Evolutionary conservation across 2,329 filamentous ascomycete species (phyloP), one percentile per base, ranked within the genome.

Genomic region (Aspergillus viridinutans): DNA sequence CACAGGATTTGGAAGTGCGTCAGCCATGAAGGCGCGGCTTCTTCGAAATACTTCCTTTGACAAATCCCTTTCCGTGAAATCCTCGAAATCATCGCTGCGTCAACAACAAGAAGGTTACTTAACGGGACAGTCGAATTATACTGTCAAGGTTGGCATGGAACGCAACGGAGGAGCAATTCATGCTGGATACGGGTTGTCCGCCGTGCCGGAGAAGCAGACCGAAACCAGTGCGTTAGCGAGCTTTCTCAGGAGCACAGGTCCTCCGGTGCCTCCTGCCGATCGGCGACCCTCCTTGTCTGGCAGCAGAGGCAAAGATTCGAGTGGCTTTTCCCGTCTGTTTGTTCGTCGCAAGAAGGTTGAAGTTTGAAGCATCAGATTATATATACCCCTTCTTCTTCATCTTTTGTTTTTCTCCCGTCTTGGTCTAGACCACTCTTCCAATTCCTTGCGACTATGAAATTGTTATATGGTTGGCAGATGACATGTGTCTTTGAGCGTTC

Each of bases 221-320:
- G 74, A 75, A 26, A 91, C 87, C 2, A 81, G 83, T 20, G 89
- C 91, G 52, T 74, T 93, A 48, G 89, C 90, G 0, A 84, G 85
- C 52, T 93, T 93, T 70, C 75, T 94, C 32, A 83, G 82, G 53
- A 85, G 85, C 65, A 89, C 87, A 14, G 86, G 81, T 35, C 88
- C 89, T 3, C 85, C 87, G 1, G 78, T 80, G 14, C 68, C 67
- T 17, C 60, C 67, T 35, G 38, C 53, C 2, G 57, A 52, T 21
- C 61, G 61, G 7, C 32, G 14, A 38, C 14, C 45, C 55, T 3
- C 54, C 67, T 9, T 56, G 23, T 47, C 43, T 14, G 12, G 12
- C 6, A 23, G 43, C 43, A 48, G 23, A 54, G 29, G 32, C 32
- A 53, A 63, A 60, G 49, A 61, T 56, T 25, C 57, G 53, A 52